Percentiles rank a stretch among this genome's conserved stretches.
These are phyloP conservation scores for Tetrahymena borealis DNA, from an alignment of 73 alveolate species.

Conservation along the genomic window DNA sequence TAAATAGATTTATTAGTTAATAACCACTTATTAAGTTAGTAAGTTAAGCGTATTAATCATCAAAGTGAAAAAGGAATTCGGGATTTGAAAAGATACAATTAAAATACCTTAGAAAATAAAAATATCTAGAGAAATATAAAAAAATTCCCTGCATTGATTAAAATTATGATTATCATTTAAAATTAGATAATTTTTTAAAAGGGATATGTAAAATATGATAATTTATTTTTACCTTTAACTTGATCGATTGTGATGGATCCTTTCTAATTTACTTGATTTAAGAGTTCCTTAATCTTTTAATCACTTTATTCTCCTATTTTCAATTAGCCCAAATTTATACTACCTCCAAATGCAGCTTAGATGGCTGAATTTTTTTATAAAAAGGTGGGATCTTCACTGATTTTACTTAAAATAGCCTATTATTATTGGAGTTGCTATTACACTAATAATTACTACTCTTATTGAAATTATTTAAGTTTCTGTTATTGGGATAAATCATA, in stretches of 20 bases:
- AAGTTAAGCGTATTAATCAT: too few relatives aligned
- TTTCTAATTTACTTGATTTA: not conserved
- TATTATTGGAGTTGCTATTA: not conserved
- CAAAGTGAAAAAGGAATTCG: too few relatives aligned
- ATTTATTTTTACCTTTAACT: not conserved
- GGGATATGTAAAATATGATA: too few relatives aligned
- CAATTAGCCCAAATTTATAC: not conserved
- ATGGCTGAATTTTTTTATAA: not conserved
- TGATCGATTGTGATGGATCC: not conserved
- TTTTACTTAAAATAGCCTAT: not conserved
- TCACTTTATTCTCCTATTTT: not conserved
- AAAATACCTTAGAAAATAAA: too few relatives aligned
- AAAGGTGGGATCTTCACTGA: not conserved
- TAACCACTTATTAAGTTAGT: too few relatives aligned
- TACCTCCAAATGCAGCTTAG: not conserved
- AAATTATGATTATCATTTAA: too few relatives aligned
- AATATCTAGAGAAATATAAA: too few relatives aligned
- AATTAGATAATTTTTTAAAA: too few relatives aligned
- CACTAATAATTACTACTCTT: not conserved
- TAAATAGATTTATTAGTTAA: too few relatives aligned
- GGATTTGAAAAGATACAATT: too few relatives aligned
- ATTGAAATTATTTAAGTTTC: not conserved
- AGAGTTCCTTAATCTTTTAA: not conserved
- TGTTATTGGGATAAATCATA: not conserved
- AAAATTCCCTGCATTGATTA: too few relatives aligned